Evolutionary conservation across 2,329 filamentous ascomycete species (phyloP).

Genomic region (Incumbomyces delicatus): DNA sequence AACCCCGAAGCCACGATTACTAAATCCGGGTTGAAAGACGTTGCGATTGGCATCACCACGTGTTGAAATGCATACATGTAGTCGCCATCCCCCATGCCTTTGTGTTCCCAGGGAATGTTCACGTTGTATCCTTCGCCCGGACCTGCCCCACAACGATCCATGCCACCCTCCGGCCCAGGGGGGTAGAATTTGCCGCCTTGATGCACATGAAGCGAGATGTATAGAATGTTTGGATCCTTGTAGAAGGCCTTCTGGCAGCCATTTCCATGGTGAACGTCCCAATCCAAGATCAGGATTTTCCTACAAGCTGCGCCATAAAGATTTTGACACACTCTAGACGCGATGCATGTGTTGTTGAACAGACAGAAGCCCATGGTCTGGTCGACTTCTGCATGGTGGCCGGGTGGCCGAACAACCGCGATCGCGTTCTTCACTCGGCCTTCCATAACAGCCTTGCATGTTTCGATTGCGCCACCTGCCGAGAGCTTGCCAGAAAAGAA

Average conservation of each 20-base stretch:
- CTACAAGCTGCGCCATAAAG: constrained; percentile 71
- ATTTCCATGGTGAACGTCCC: constrained; percentile 67
- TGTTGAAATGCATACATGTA: constrained; percentile 95
- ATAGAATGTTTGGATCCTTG: constrained; percentile 84
- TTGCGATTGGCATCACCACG: constrained; percentile 90
- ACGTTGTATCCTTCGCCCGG: constrained; percentile 53
- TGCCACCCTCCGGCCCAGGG: constrained; percentile 47
- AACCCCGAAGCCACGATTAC: constrained; percentile 95
- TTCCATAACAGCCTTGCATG: constrained; percentile 78
- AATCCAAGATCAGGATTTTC: constrained; percentile 88
- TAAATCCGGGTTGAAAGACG: constrained; percentile 86
- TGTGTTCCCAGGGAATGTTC: constrained; percentile 58
- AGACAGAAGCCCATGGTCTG: constrained; percentile 89
- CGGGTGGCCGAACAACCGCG: constrained; percentile 86
- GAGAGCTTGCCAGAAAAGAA: constrained; percentile 74
- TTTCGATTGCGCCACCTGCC: constrained; percentile 89
- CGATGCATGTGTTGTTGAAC: constrained; percentile 95
- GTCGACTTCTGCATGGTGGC: constrained; percentile 85
- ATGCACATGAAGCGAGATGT: constrained; percentile 90
- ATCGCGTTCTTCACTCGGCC: constrained; percentile 87
- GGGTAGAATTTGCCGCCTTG: constrained; percentile 79
- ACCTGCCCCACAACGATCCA: constrained; percentile 49
- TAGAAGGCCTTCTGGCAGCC: constrained; percentile 96
- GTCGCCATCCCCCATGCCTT: constrained; percentile 87
- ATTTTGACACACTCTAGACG: constrained; percentile 74